Conservation (phyloP, 2,329 filamentous ascomycete genomes). For the Geosmithia putterillii region DNA sequence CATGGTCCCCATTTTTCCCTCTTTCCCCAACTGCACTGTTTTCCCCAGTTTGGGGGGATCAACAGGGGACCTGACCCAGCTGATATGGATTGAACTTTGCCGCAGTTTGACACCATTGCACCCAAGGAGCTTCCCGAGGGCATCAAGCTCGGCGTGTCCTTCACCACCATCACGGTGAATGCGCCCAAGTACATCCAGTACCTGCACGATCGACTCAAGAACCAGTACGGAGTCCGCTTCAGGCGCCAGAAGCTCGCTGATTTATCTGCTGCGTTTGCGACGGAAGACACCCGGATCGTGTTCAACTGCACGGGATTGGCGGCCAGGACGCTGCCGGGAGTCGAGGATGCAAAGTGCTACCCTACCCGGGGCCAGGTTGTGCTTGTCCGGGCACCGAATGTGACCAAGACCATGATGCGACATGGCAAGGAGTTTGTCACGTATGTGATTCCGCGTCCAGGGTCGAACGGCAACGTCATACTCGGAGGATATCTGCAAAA, state of each 20-base stretch:
- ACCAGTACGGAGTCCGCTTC: constrained; percentile 12
- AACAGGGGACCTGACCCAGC: too few relatives aligned
- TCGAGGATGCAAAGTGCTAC: constrained; percentile 23
- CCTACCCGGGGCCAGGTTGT: constrained; percentile 27
- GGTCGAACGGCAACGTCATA: constrained; percentile 19
- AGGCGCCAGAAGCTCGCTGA: constrained; percentile 9
- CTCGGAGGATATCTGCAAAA: constrained; percentile 26
- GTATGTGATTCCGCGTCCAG: constrained; percentile 19
- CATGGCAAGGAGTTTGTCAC: constrained; percentile 19
- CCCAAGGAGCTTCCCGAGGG: constrained; percentile 11
- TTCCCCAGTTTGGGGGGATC: too few relatives aligned
- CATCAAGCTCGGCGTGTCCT: constrained; percentile 15
- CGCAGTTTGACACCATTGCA: constrained; percentile 17
- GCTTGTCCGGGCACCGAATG: constrained; percentile 17
- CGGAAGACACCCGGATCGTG: constrained; percentile 13
- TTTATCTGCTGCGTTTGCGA: constrained; percentile 8
- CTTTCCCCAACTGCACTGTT: too few relatives aligned
- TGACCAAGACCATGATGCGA: constrained; percentile 23
- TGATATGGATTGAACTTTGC: not conserved
- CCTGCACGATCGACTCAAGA: constrained; percentile 7
- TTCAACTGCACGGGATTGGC: constrained; percentile 23
- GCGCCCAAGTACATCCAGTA: constrained; percentile 18
- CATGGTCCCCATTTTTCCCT: constrained; percentile 10
- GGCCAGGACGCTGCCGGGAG: constrained; percentile 18
- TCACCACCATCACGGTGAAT: constrained; percentile 20